Evolutionary conservation across 495 filamentous ascomycete species (phyloP).

Genomic region (Aspergillus bridgeri): DNA sequence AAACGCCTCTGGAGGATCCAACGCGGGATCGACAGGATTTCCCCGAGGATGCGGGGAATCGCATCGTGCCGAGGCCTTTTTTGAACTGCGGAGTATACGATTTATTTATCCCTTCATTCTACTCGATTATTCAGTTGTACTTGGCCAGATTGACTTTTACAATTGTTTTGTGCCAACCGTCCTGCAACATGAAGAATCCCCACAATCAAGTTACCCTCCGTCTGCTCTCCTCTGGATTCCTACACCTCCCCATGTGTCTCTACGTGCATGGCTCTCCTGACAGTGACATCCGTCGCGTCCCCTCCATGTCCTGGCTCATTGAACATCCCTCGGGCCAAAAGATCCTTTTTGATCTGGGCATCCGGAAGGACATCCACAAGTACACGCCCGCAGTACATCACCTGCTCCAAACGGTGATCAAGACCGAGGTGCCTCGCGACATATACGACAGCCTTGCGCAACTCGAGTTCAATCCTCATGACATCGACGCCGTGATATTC

Average conservation of each 20-base stretch:
- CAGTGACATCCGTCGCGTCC: neutral
- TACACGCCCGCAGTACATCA: neutral
- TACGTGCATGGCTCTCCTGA: neutral
- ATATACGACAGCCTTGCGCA: neutral
- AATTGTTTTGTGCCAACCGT: too few species aligned
- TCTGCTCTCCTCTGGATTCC: neutral
- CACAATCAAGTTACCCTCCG: too few species aligned
- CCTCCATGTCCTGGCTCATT: neutral
- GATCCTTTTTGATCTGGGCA: neutral
- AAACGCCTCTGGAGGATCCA: too few species aligned
- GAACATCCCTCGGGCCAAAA: neutral
- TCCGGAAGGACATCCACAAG: neutral
- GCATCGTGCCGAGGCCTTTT: too few species aligned
- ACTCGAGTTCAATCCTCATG: neutral
- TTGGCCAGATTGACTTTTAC: too few species aligned
- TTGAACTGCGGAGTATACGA: too few species aligned
- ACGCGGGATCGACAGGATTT: too few species aligned
- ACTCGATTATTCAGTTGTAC: too few species aligned
- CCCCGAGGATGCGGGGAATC: too few species aligned
- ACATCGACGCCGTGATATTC: neutral
- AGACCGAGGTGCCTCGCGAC: neutral
- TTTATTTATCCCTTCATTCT: too few species aligned
- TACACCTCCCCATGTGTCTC: neutral
- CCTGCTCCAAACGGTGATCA: neutral
- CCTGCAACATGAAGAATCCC: too few species aligned